These are phyloP conservation scores for Dactylellina leptospora DNA, from an alignment of 2,329 filamentous ascomycete genomes.

Conservation along the genomic window DNA sequence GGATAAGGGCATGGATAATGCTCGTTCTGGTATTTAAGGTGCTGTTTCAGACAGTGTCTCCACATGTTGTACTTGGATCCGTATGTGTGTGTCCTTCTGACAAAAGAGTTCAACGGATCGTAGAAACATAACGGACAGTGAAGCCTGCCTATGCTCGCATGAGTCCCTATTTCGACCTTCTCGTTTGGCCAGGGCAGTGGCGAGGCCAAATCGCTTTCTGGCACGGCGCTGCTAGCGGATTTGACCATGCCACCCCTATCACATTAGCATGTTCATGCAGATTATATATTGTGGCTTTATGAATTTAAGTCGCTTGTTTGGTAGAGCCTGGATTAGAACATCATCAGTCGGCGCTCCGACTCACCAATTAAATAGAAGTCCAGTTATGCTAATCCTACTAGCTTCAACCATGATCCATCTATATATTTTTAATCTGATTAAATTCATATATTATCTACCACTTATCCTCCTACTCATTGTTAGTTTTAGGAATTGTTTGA, in stretches of 20 bases:
- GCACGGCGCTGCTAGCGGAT: too few species aligned
- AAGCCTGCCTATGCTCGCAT: background rate
- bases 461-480: too few species aligned
- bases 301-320: too few species aligned
- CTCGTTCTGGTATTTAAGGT: background rate
- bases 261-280: background rate
- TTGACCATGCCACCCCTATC: background rate
- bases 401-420: too few species aligned
- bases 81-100: background rate
- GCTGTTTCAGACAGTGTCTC: conserved; percentile 6
- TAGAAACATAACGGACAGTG: conserved; percentile 11
- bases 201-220: background rate
- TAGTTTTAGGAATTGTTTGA: too few species aligned
- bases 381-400: too few species aligned
- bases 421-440: too few species aligned
- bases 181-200: background rate
- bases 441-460: too few species aligned
- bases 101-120: background rate
- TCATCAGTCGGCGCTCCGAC: too few species aligned
- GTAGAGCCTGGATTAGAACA: too few species aligned
- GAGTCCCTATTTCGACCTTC: conserved; percentile 1
- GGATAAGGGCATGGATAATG: conserved; percentile 7
- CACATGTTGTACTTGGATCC: conserved; percentile 9
- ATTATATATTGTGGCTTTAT: conserved; percentile 7
- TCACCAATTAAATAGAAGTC: too few species aligned